Conservation (phyloP, 2,329 filamentous ascomycete genomes). For the Diaporthe longicolla region DNA sequence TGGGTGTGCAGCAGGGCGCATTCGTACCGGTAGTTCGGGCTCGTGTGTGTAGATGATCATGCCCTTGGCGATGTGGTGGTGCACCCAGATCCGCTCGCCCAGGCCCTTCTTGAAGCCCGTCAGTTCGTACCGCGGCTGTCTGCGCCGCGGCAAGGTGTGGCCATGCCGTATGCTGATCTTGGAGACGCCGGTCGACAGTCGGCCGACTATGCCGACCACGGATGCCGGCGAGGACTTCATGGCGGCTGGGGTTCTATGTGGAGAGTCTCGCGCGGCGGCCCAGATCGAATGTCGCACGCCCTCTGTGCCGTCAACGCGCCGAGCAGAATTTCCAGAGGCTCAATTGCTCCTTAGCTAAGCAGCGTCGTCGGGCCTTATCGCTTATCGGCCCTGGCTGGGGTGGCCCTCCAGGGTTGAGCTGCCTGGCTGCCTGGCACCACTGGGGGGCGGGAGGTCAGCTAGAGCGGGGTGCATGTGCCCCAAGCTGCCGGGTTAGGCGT, state of each 20-base stretch:
- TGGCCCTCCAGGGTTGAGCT: slow-evolving; percentile 11
- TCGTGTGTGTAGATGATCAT: slow-evolving; percentile 68
- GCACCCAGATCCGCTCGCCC: slow-evolving; percentile 72
- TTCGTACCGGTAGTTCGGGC: slow-evolving; percentile 46
- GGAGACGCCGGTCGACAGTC: slow-evolving; percentile 58
- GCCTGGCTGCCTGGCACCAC: not conserved
- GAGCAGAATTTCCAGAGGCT: slow-evolving; percentile 38
- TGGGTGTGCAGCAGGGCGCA: not conserved
- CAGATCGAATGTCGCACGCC: slow-evolving; percentile 42
- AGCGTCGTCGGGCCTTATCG: not conserved
- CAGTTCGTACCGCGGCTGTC: slow-evolving; percentile 46
- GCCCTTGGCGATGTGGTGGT: slow-evolving; percentile 63
- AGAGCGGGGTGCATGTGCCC: not conserved
- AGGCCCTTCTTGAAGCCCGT: slow-evolving; percentile 56
- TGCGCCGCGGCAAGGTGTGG: slow-evolving; percentile 40
- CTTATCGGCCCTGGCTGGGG: not conserved
- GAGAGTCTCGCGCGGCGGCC: slow-evolving; percentile 49
- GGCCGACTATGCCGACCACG: slow-evolving; percentile 46
- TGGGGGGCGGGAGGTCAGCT: not conserved
- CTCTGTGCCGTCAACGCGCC: slow-evolving; percentile 40
- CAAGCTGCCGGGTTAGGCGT: slow-evolving; percentile 20
- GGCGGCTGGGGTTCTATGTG: slow-evolving; percentile 48
- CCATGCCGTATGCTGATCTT: slow-evolving; percentile 59
- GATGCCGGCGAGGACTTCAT: slow-evolving; percentile 54
- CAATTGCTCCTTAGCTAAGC: slow-evolving; percentile 39